A percentile compares a stretch with the other conserved stretches of the same genome.
Conservation (phyloP, 2,329 filamentous ascomycete species). For the Chaetothyriales sp. region DNA sequence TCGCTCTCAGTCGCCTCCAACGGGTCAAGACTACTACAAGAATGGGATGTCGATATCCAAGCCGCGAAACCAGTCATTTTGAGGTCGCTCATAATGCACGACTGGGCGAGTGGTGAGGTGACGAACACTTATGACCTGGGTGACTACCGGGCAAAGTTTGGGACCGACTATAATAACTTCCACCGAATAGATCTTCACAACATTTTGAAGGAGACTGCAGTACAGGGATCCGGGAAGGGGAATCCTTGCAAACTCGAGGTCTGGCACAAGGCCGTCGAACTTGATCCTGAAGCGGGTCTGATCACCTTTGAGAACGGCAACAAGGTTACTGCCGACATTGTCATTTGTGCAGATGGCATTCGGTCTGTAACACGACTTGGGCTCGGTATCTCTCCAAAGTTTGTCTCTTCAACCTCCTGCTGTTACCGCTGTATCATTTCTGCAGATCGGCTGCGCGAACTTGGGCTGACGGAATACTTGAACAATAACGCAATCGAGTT, state of each 20-base stretch:
- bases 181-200: slow-evolving; percentile 31
- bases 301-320: slow-evolving; percentile 22
- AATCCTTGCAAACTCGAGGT: slow-evolving; percentile 14
- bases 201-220: slow-evolving; percentile 23
- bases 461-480: slow-evolving; percentile 24
- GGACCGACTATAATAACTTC: slow-evolving; percentile 19
- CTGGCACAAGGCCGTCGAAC: slow-evolving; percentile 18
- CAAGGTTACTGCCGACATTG: slow-evolving; percentile 22
- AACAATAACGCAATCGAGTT: slow-evolving; percentile 22
- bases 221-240: slow-evolving; percentile 14
- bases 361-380: slow-evolving; percentile 22
- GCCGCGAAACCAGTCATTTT: slow-evolving; percentile 18
- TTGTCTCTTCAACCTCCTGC: slow-evolving; percentile 25
- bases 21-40: slow-evolving; percentile 18
- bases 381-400: slow-evolving; percentile 23
- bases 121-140: slow-evolving; percentile 19
- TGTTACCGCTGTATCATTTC: slow-evolving; percentile 29
- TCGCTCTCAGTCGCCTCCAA: slow-evolving; percentile 23
- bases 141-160: slow-evolving; percentile 19
- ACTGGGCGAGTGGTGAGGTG: slow-evolving; percentile 20
- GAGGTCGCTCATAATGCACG: slow-evolving; percentile 22
- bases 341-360: slow-evolving; percentile 30
- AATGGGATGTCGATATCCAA: slow-evolving; percentile 20
- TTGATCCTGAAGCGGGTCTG: slow-evolving; percentile 16
- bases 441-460: slow-evolving; percentile 19